A percentile compares a stretch with the other conserved stretches of the same genome.
phyloP scores from a whole-genome alignment of 768 basidiomycete genomes.

The Lentinus tigrinus region DNA sequence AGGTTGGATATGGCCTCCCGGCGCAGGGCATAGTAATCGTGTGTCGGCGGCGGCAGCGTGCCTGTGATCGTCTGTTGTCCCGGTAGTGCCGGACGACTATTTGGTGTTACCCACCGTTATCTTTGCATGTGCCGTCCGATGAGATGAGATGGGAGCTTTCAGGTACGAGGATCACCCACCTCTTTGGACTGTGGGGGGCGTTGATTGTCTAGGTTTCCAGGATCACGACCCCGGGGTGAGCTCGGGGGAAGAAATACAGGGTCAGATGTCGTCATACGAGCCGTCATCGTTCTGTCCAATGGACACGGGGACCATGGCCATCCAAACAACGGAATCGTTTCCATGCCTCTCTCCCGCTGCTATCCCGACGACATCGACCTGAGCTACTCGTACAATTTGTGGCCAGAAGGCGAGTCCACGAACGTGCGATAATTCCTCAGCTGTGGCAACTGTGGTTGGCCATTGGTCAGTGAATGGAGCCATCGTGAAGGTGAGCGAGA shows the following conservation, averaged over 20 bases:
- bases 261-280: not conserved
- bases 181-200: not conserved
- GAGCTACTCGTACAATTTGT: not conserved
- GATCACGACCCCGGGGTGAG: not conserved
- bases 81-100: not conserved
- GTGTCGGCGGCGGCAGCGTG: not conserved
- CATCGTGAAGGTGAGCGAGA: not conserved
- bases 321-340: no score
- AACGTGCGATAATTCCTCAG: conserved; percentile 13
- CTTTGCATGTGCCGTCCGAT: conserved; percentile 4
- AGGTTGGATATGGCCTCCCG: not conserved
- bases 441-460: not conserved
- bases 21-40: not conserved
- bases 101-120: conserved; percentile 8
- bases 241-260: no score
- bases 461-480: not conserved
- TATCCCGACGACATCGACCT: not conserved
- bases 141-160: conserved; percentile 5
- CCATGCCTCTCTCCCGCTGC: not conserved
- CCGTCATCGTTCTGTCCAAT: not conserved
- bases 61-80: not conserved
- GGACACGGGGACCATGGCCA: not conserved
- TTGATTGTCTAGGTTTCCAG: not conserved
- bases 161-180: not conserved
- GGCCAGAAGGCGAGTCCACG: not conserved